A percentile compares a stretch with the other conserved stretches of the same genome.
Conservation (phyloP, 352 stramenopile species). For the Globisporangium nodosum region DNA sequence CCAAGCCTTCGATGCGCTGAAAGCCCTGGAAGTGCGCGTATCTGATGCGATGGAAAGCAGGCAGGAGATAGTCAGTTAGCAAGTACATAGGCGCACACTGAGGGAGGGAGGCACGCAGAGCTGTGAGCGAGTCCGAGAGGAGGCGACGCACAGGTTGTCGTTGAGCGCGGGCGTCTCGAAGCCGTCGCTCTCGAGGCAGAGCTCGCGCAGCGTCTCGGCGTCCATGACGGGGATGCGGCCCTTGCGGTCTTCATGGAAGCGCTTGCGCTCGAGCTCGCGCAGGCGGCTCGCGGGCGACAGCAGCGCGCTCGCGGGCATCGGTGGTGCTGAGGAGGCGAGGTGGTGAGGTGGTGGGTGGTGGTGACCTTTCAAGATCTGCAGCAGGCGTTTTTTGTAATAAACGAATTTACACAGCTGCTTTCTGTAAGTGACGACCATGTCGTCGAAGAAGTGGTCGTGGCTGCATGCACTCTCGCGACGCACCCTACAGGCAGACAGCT, state of each 20-base stretch:
- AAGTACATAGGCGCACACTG: not conserved
- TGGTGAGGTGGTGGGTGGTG: too few relatives aligned
- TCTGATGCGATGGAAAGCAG: slow-evolving; percentile 37
- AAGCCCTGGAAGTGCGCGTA: slow-evolving; percentile 94
- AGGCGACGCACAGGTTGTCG: slow-evolving; percentile 64
- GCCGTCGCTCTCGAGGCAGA: slow-evolving; percentile 89
- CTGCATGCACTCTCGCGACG: too few relatives aligned
- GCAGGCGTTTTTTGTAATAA: not conserved
- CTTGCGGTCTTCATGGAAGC: slow-evolving; percentile 58
- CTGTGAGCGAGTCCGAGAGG: not conserved
- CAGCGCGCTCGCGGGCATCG: slow-evolving; percentile 36
- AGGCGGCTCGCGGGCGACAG: slow-evolving; percentile 49
- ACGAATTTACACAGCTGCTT: too few relatives aligned
- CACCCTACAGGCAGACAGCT: too few relatives aligned
- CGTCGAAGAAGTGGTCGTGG: too few relatives aligned
- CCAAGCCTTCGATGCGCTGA: slow-evolving; percentile 91
- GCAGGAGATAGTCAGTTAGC: not conserved
- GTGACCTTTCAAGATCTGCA: too few relatives aligned
- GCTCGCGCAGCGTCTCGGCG: slow-evolving; percentile 68
- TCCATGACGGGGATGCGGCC: slow-evolving; percentile 85
- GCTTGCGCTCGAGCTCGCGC: slow-evolving; percentile 62
- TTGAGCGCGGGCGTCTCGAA: slow-evolving; percentile 85
- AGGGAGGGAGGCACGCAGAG: not conserved
- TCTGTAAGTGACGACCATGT: too few relatives aligned
- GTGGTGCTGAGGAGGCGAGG: not conserved